Conservation (phyloP, 441 rosid genomes). For the Erysimum cheiri region DNA sequence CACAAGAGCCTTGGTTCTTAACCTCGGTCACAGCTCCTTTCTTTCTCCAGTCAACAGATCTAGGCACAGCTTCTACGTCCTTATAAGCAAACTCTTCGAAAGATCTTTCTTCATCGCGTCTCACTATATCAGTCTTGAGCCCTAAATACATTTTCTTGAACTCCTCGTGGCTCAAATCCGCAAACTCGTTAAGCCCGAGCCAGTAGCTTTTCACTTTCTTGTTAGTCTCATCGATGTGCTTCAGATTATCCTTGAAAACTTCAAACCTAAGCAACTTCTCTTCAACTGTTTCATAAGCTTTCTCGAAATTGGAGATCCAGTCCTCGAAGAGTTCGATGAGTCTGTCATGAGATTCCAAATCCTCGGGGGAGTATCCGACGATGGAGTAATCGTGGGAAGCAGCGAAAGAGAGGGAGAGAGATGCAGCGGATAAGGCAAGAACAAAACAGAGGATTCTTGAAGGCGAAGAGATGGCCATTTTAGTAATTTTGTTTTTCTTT, state of each 20-base stretch:
- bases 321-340: constrained; percentile 81
- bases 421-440: constrained; percentile 42
- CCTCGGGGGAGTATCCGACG: constrained; percentile 71
- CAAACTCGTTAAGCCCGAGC: constrained; percentile 86
- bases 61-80: constrained; percentile 63
- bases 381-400: constrained; percentile 64
- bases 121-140: constrained; percentile 49
- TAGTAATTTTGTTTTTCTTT: constrained; percentile 6
- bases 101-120: constrained; percentile 44
- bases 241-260: constrained; percentile 78
- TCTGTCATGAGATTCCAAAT: constrained; percentile 69
- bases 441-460: constrained; percentile 45
- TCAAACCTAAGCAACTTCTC: constrained; percentile 81
- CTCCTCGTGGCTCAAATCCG: constrained; percentile 83
- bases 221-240: constrained; percentile 85
- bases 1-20: constrained; percentile 96
- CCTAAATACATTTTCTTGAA: constrained; percentile 77
- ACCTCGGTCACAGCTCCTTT: constrained; percentile 81
- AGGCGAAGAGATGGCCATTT: constrained; percentile 51
- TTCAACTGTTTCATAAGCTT: constrained; percentile 68
- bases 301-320: constrained; percentile 73
- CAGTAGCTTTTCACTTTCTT: constrained; percentile 70
- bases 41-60: constrained; percentile 92
- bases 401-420: constrained; percentile 44
- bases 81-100: constrained; percentile 53